Conservation (phyloP, 306 rosid species). For the Nissolia schottii region DNA sequence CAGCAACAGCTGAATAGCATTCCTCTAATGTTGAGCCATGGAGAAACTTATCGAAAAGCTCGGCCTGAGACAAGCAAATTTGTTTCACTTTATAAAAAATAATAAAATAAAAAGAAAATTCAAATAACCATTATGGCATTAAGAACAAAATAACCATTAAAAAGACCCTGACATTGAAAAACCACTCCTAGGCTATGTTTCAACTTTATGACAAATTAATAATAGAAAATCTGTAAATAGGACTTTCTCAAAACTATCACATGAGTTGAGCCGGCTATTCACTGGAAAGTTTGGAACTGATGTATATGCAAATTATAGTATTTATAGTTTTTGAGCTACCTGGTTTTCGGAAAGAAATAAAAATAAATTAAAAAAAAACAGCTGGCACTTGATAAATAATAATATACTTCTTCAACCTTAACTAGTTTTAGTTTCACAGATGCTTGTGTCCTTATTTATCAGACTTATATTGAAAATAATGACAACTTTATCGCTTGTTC, state of each 20-base stretch:
- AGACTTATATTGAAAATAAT: neutral
- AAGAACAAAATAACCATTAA: conserved; percentile 14
- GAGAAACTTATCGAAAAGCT: conserved; percentile 92
- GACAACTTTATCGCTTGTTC: neutral
- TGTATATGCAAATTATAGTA: neutral
- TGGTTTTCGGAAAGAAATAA: neutral
- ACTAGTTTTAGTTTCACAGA: conserved; percentile 5
- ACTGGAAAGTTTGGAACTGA: neutral
- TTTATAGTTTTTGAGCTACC: neutral
- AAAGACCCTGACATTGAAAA: conserved; percentile 19
- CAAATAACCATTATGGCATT: neutral
- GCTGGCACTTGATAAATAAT: neutral
- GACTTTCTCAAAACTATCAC: conserved; percentile 1
- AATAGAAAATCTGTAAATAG: neutral
- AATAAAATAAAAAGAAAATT: conserved; percentile 3
- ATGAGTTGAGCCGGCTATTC: neutral
- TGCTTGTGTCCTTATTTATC: neutral
- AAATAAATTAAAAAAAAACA: neutral
- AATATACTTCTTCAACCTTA: neutral
- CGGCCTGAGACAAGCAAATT: conserved; percentile 60
- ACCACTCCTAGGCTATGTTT: neutral
- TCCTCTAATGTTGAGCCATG: conserved; percentile 85
- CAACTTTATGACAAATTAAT: neutral
- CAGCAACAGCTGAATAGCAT: conserved; percentile 89
- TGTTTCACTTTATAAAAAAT: conserved; percentile 5